Evolutionary conservation across 257 asterid genomes (phyloP), one percentile per base, ranked within the genome.

Genomic region (Petrea volubilis): DNA sequence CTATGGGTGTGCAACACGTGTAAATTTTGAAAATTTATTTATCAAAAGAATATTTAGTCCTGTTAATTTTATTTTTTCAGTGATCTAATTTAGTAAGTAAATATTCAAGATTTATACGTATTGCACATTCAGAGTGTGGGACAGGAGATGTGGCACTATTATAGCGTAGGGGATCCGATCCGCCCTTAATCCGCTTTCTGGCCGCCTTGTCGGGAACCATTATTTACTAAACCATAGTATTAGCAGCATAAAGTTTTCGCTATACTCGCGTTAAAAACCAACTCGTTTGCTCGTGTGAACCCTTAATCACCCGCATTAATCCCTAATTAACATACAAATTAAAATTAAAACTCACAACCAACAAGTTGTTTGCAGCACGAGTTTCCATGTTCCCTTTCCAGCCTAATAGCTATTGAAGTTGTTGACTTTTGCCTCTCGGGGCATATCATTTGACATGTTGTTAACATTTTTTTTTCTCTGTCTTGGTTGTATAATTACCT

Each of bases 371-470:
- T n/a, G 14, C 15, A 40, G 18, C 74, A 72, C 74, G 23, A 52
- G 74, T 61, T 60, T 43, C 74, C 14, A 71, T 9, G 23, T 8
- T 12, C 31, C 28, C 68, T 78, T 74, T 64, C 64, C 79, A 57
- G 64, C 77, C 34, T 13, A 3, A 5, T 38, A 38, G 43, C 43
- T 12, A 38, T 38, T 38, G 23, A 59, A 33, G 3, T 58, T 27
- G 40, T 70, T 79, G 80, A 79, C 83, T 47, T 74, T 63, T 29
- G 55, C 51, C 34, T 33, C 61, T 69, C 4, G 3, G 57, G 51
- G 4, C 61, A 72, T 17, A 23, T 34, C 64, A 27, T 50, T 38
- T 18, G 58, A 53, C 57, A 53, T 53, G 52, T 36, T 29, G 21
- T 11, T 0, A 24, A 23, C 31, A 38, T 38, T 2, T 33, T 33